These are phyloP conservation scores for Lobosporangium transversale DNA, from an alignment of 192 early-diverging fungal species.

Conservation along the genomic window DNA sequence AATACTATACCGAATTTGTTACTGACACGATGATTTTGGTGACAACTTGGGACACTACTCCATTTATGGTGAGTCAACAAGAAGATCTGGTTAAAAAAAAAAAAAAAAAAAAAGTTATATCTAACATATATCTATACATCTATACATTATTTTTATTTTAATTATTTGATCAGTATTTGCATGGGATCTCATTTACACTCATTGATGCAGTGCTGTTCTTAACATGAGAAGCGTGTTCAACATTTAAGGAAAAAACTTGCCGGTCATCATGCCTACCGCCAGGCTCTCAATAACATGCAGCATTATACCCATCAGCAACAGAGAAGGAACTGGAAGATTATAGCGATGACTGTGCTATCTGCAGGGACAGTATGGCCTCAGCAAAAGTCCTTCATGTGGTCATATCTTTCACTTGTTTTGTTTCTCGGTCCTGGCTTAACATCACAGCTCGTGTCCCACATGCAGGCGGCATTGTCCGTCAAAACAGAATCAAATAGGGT, in stretches of 20 bases:
- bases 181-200: slow-evolving; percentile 76
- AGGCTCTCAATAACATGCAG: slow-evolving; percentile 71
- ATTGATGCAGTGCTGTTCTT: slow-evolving; percentile 75
- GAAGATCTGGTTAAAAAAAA: no score
- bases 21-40: slow-evolving; percentile 78
- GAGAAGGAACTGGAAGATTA: slow-evolving; percentile 69
- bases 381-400: slow-evolving; percentile 80
- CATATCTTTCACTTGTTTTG: slow-evolving; percentile 81
- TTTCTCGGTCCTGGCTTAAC: slow-evolving; percentile 77
- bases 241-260: slow-evolving; percentile 69
- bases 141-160: no score
- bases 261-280: slow-evolving; percentile 69
- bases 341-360: slow-evolving; percentile 84
- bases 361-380: slow-evolving; percentile 72
- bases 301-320: slow-evolving; percentile 72
- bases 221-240: slow-evolving; percentile 82
- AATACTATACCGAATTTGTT: slow-evolving; percentile 72
- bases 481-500: not conserved
- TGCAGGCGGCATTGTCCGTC: slow-evolving; percentile 62
- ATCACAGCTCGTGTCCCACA: slow-evolving; percentile 78
- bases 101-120: no score
- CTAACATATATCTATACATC: no score
- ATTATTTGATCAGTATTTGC: slow-evolving; percentile 72
- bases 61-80: slow-evolving; percentile 64
- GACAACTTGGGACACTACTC: slow-evolving; percentile 75